Percentiles rank a stretch among this genome's conserved stretches.
Evolutionary conservation across 116 monocot species (phyloP).

Genomic region (Phalaenopsis hybrid): DNA sequence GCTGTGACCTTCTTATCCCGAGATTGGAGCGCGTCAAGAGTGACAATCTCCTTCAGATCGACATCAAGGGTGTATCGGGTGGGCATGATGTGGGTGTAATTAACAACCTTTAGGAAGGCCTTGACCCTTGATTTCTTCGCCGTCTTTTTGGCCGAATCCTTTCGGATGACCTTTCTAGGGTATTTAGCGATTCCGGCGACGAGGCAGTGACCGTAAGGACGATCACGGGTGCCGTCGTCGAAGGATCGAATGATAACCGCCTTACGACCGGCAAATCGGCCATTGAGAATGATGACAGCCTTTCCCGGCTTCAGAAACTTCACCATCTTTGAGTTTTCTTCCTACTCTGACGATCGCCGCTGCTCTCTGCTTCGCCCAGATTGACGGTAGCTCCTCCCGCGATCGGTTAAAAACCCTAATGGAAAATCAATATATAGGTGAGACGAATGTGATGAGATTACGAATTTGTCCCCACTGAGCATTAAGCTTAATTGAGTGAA

Average conservation of each 20-base stretch:
- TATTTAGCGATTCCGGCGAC: constrained; percentile 45
- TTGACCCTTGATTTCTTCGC: constrained; percentile 53
- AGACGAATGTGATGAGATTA: neutral
- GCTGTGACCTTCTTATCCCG: constrained; percentile 45
- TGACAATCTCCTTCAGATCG: constrained; percentile 42
- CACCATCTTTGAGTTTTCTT: constrained; percentile 26
- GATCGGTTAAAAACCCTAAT: neutral
- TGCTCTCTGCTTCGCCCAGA: neutral
- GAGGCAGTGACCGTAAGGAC: constrained; percentile 54
- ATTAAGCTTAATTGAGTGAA: neutral
- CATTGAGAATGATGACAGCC: constrained; percentile 48
- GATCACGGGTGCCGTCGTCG: constrained; percentile 55
- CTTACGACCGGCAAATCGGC: constrained; percentile 54
- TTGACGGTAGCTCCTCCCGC: neutral
- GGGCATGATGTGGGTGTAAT: constrained; percentile 53
- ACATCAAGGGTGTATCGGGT: constrained; percentile 52
- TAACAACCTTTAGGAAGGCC: constrained; percentile 47
- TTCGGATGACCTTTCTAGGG: constrained; percentile 60
- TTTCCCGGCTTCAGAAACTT: constrained; percentile 59
- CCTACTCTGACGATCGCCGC: neutral
- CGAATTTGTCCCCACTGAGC: neutral
- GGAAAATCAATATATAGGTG: neutral
- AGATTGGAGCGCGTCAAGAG: constrained; percentile 26
- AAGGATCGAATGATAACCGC: constrained; percentile 46
- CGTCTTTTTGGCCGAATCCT: constrained; percentile 59